Base-by-base conservation (phyloP, 257 asterid species). In the Ilex asprella region DNA sequence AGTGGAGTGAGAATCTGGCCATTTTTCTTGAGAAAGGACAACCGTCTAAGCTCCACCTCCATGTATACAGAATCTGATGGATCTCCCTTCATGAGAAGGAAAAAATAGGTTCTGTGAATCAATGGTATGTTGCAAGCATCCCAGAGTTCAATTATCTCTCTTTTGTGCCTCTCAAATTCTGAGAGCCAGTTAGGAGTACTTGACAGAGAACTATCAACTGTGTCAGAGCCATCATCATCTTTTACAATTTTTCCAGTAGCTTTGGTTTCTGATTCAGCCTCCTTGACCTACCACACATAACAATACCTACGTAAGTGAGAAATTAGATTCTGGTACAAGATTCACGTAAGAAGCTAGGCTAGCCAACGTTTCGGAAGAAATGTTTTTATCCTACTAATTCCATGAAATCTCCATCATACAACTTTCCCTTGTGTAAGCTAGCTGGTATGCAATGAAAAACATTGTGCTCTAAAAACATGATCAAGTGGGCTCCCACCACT, bases 41-140 rank as follows among this genome's bases (percentile, higher is more conserved):
- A 78, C 31, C 97, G 79, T 68, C 99, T 77, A 27, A 79, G 92
- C 80, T 93, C 99, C 56, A 93, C 99, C 66, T 89, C 96, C 85
- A 93, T 58, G 82, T 90, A 87, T 31, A 93, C 82, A 14, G 89
- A 79, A 11, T 93, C 97, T 2, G 95, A 74, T 59, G 89, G 96
- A 67, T 93, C 97, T 46, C 96, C 99, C 65, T 74, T 77, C 41
- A 90, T 82, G 64, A 93, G 93, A 32, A 87, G 69, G 79, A 72
- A 79, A 61, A 93, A 93, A 58, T 84, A 89, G 65, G 86, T 86
- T 64, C 99, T 75, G 35, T 89, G 96, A 63, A 46, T 12, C 52
- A 46, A 46, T 10, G 52, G 52, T 46, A 11, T 46, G 52, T 46
- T 46, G 52, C 52, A 46, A 10, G 52, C 52, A 46, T 46, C n/a